Evolutionary conservation across 1,284 basidiomycete genomes (phyloP).

Genomic region (Rhodotorula glutinis): DNA sequence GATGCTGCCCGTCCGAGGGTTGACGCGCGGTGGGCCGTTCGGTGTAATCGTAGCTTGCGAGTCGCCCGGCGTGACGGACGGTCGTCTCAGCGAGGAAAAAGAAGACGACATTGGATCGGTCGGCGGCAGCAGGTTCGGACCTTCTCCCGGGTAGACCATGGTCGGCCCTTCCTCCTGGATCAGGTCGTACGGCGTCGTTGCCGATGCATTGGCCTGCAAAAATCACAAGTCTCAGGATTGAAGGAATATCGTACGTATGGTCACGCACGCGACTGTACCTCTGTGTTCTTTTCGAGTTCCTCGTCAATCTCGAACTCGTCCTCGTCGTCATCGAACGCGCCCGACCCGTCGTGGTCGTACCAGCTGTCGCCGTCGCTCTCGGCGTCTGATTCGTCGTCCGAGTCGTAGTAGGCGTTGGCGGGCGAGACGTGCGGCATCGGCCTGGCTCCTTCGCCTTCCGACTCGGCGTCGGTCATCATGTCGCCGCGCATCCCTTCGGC

Average conservation of each 20-base stretch:
- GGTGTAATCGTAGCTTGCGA: neutral
- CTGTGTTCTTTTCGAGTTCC: slow-evolving; percentile 72
- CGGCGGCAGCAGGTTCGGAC: slow-evolving; percentile 74
- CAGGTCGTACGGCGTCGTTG: slow-evolving; percentile 35
- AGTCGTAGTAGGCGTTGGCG: slow-evolving; percentile 22
- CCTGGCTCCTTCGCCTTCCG: slow-evolving; percentile 10
- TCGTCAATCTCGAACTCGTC: slow-evolving; percentile 49
- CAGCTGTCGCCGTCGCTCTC: slow-evolving; percentile 29
- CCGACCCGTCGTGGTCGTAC: slow-evolving; percentile 8
- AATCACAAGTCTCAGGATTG: no score
- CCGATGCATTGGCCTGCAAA: slow-evolving; percentile 28
- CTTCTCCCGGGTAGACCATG: slow-evolving; percentile 72
- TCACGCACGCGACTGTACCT: slow-evolving; percentile 49
- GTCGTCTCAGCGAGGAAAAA: slow-evolving; percentile 43
- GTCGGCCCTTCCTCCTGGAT: slow-evolving; percentile 28
- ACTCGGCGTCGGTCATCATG: slow-evolving; percentile 26
- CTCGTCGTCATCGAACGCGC: slow-evolving; percentile 23
- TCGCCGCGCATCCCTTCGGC: slow-evolving; percentile 30
- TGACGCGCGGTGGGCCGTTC: slow-evolving; percentile 4
- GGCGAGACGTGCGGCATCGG: slow-evolving; percentile 21
- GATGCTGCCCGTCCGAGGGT: slow-evolving; percentile 20
- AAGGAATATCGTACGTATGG: no score
- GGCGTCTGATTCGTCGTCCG: slow-evolving; percentile 24
- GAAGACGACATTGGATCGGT: slow-evolving; percentile 50
- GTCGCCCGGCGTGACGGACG: neutral